Evolutionary conservation across 768 basidiomycete species (phyloP).

Genomic region (Podaxis sp.): DNA sequence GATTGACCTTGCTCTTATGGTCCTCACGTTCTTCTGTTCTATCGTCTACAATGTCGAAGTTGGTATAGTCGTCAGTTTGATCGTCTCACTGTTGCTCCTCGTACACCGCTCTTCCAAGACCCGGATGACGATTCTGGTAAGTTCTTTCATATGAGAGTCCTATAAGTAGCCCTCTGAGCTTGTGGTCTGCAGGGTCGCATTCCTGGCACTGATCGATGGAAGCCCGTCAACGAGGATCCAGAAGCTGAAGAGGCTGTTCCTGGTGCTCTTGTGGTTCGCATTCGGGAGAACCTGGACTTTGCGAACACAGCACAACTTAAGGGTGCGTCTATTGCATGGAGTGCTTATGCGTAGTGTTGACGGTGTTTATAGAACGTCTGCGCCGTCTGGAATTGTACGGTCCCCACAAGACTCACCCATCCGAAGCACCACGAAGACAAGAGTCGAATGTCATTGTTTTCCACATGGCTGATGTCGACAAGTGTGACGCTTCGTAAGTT

Average conservation of each 20-base stretch:
- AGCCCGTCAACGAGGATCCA: conserved; percentile 82
- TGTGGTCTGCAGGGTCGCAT: conserved; percentile 63
- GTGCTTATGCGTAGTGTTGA: background rate
- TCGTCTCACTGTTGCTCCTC: conserved; percentile 84
- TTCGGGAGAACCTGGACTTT: conserved; percentile 89
- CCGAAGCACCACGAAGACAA: conserved; percentile 76
- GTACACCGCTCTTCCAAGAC: conserved; percentile 86
- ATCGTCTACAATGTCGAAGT: conserved; percentile 91
- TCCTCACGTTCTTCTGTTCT: conserved; percentile 81
- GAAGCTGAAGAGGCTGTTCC: conserved; percentile 77
- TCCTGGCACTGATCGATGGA: conserved; percentile 87
- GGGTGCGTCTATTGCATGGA: conserved; percentile 35
- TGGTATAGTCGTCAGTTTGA: conserved; percentile 84
- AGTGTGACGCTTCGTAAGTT: conserved; percentile 85
- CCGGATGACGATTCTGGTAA: conserved; percentile 85
- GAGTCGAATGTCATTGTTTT: conserved; percentile 80
- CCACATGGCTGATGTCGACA: conserved; percentile 90
- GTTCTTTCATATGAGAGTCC: conserved; percentile 16
- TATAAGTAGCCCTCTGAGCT: background rate
- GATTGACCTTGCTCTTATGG: conserved; percentile 85
- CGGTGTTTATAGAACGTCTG: conserved; percentile 53
- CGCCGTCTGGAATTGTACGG: conserved; percentile 90
- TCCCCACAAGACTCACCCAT: conserved; percentile 73
- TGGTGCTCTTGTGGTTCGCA: conserved; percentile 82
- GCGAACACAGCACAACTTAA: conserved; percentile 96